phyloP scores from a whole-genome alignment of 78 protist genomes.

The Diacronema lutheri region DNA sequence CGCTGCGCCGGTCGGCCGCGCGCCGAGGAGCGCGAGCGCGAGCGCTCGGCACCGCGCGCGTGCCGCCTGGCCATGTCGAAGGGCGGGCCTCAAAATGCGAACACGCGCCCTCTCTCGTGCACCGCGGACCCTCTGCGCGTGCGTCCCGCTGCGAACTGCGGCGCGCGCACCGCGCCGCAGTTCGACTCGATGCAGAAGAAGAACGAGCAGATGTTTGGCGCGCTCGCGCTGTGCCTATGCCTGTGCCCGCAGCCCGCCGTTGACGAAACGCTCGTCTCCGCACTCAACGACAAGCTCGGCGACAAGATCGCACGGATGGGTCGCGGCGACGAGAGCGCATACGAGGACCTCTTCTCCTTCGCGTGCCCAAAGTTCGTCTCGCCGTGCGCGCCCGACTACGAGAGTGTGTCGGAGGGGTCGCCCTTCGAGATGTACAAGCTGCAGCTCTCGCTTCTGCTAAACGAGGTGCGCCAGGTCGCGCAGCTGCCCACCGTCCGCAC shows the following conservation, averaged over 20 bases:
- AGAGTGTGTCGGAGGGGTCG: not conserved
- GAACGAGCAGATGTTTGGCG: constrained; percentile 80
- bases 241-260: constrained; percentile 71
- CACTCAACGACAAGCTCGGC: constrained; percentile 69
- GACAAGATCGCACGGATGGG: constrained; percentile 68
- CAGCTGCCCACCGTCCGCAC: constrained; percentile 69
- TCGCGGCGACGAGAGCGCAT: constrained; percentile 57
- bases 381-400: constrained; percentile 50
- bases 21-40: no score
- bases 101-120: no score
- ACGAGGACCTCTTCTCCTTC: constrained; percentile 61
- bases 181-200: constrained; percentile 61
- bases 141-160: no score
- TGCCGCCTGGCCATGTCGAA: no score
- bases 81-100: no score
- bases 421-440: not conserved
- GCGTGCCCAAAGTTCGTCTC: constrained; percentile 74
- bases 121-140: no score
- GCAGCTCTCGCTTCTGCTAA: constrained; percentile 58
- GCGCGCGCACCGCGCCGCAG: no score
- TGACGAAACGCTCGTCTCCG: constrained; percentile 53
- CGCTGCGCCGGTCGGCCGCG: no score
- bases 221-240: constrained; percentile 70
- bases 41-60: no score
- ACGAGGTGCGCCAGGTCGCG: constrained; percentile 40